A percentile compares a stretch with the other conserved stretches of the same genome.
Evolutionary conservation across 1,284 basidiomycete species (phyloP).

Genomic region (Fistulinella cinereoalba): DNA sequence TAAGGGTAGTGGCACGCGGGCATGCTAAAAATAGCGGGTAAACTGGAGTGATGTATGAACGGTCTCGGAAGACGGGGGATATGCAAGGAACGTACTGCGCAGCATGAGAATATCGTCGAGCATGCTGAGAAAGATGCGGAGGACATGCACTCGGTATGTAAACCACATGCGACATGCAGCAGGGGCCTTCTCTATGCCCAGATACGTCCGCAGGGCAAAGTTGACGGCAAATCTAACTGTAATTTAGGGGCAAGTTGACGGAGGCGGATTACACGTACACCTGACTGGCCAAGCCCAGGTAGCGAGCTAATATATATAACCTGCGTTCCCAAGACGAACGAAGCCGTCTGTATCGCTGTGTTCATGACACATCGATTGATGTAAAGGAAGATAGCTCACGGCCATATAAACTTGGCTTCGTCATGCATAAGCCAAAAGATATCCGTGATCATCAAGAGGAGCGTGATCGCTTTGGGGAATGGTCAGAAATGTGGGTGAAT

Average conservation of each 20-base stretch:
- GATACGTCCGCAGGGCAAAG: constrained; percentile 14
- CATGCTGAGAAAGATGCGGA: constrained; percentile 8
- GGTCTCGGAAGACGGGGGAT: not conserved
- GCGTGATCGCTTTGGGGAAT: not conserved
- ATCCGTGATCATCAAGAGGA: constrained; percentile 4
- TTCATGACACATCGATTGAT: not conserved
- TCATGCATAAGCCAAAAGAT: constrained; percentile 5
- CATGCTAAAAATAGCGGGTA: constrained; percentile 11
- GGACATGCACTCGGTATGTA: constrained; percentile 9
- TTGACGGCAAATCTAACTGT: constrained; percentile 13
- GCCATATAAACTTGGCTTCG: constrained; percentile 13
- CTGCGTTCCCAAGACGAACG: constrained; percentile 1
- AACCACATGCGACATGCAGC: constrained; percentile 13
- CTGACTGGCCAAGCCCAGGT: constrained; percentile 9
- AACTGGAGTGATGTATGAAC: constrained; percentile 3
- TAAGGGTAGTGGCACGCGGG: constrained; percentile 5
- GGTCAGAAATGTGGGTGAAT: too few relatives aligned
- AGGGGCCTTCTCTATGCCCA: constrained; percentile 3
- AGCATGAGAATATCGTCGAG: constrained; percentile 16
- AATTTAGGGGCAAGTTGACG: too few relatives aligned
- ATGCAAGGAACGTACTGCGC: constrained; percentile 6
- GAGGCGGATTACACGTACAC: constrained; percentile 3
- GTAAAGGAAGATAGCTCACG: constrained; percentile 5
- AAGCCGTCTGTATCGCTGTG: not conserved
- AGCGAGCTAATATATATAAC: constrained; percentile 8